Evolutionary conservation across 2,329 filamentous ascomycete genomes (phyloP), one percentile per base, ranked within the genome.

Genomic region (Zasmidium angulare): DNA sequence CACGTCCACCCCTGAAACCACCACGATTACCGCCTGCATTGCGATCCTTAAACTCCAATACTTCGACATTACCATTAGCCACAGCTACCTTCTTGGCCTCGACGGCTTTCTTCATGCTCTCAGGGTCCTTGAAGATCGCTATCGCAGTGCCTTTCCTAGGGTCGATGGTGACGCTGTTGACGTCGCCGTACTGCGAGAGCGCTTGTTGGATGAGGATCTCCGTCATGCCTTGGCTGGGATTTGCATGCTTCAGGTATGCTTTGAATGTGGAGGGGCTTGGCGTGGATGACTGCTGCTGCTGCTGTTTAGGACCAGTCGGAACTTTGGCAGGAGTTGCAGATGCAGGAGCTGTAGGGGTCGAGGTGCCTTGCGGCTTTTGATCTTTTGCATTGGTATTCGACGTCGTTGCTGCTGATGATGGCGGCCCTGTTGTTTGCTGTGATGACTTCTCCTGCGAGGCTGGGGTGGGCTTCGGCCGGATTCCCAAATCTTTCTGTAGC

Each of bases 141-240:
- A 97, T 96, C 1, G 92, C 93, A 69, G 96, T 96, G 0, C 92
- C 92, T 74, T 97, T 97, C 69, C 93, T 89, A 74, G 92, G 93
- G 72, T 98, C 93, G 55, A 98, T 93, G 68, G 97, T 93, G 19
- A 96, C 90, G 65, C 86, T 89, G 0, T 85, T 85, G 49, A 97
- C 84, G 1, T 84, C 75, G 1, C 93, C 93, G 67, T 91, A 96
- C 0, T 78, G 75, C 48, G 87, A 82, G 71, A 98, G 86, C 0
- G 89, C 87, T 66, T 89, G 84, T 68, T 89, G 87, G 1, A 98
- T 84, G 0, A 92, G 77, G 0, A 88, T 79, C 71, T 97, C 93
- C 0, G 91, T 97, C 50, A 97, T 90, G 14, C 93, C 93, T 72
- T 97, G 93, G 0, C 92, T 95, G 11, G 91, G 86, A 71, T 96